Evolutionary conservation across 225 moss, liverwort and hornwort species (phyloP), one percentile per base, ranked within the genome.

Genomic region (Asterella californica): DNA sequence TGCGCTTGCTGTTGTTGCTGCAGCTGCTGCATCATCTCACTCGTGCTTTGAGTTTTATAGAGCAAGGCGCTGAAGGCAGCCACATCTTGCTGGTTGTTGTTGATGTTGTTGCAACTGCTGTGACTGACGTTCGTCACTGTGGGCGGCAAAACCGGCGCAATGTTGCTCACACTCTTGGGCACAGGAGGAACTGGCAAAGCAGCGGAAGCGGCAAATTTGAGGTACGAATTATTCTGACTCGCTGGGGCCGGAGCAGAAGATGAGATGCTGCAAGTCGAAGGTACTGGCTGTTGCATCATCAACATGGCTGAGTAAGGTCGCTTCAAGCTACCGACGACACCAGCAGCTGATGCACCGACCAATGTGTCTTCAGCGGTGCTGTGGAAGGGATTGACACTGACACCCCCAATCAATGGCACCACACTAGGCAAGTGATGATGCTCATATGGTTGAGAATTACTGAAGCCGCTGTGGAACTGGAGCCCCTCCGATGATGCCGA

Each of bases 21-120:
- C 45, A 72, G 73, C 63, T 84, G 83, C 81, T 81, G 81, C 68
- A 86, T 78, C 81, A 86, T 53, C 33, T 81, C 79, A 24, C 33
- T 38, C 17, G 55, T 80, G 32, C 81, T 79, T 45, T 81, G 80
- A 19, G 76, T 85, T 65, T 83, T 85, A 74, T 84, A 87, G 10
- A 87, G 71, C 74, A 87, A 52, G 27, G 87, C 84, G 74, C 83
- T 87, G 30, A 87, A 69, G 17, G 87, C 84, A 55, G 87, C 84
- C 62, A 82, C 84, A 67, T 87, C 84, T 47, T 80, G 78, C 79
- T 76, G 80, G 61, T 82, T 62, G 80, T 46, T 76, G 76, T 70
- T 83, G n/a, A n/a, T n/a, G 45, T n/a, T 63, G 46, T 24, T 24
- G 11, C n/a, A 45, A 32, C n/a, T 69, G 75, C 30, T 50, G n/a